Base-by-base conservation (phyloP, 2,329 filamentous ascomycete species). In the Drechslera avenae region DNA sequence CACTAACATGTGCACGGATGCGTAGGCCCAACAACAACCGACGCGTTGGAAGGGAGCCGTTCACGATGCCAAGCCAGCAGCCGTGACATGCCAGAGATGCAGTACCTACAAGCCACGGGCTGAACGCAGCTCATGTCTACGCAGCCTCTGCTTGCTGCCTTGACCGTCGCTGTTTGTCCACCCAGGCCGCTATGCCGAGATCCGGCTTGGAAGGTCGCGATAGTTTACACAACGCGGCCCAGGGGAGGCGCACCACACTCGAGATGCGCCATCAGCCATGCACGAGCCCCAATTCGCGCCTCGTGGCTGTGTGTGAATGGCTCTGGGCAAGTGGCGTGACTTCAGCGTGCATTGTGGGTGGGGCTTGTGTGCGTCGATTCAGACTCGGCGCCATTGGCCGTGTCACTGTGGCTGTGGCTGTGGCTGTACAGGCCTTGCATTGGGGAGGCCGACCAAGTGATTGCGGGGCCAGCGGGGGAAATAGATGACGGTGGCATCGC, bases 301-400 rank as follows among this genome's bases (percentile, higher is more conserved):
- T 28, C 59, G 57, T 62, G 59, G 59, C 57, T 59, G 54, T 50
- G 54, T 55, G 28, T 58, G 52, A 60, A 50, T 52, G 57, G 59
- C 55, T 54, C 54, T 26, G 13, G 26, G 13, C 33, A 2, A 42
- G 57, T 60, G 57, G 57, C 54, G 52, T 56, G 50, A 52, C 50
- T 39, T 40, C 45, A 58, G 31, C 50, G 21, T 58, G 59, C 54
- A 56, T 60, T 39, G 46, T 36, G 47, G 50, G 59, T 62, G 59
- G 59, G 44, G 19, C 59, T 46, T 42, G 41, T 56, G 58, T 23
- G 21, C 58, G 42, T 50, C 41, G 45, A 48, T 52, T 47, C 32
- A 31, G 34, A 42, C 23, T 39, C 14, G 2, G 45, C 21, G 43
- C 34, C 18, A 42, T 47, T 26, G 10, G 7, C 26, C 26, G 37